Conservation (phyloP, 257 asterid genomes). For the Capsicum chinense region DNA sequence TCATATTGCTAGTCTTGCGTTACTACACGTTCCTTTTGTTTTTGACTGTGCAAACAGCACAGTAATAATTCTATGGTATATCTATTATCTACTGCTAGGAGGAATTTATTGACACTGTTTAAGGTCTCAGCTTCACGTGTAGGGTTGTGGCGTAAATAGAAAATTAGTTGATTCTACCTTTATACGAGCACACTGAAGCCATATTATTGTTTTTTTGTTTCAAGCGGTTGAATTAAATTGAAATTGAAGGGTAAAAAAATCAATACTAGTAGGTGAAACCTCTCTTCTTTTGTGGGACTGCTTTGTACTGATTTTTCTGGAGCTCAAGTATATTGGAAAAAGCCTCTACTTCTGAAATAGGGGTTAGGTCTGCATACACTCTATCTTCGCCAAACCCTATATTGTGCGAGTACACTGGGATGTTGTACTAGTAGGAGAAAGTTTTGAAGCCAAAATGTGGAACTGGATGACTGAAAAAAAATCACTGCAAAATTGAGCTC, state of each 20-base stretch:
- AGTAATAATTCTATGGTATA: not conserved
- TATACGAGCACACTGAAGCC: not conserved
- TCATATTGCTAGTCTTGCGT: not conserved
- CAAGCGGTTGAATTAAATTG: too few relatives aligned
- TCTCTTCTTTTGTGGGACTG: too few relatives aligned
- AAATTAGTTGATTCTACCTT: not conserved
- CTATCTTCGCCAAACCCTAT: too few relatives aligned
- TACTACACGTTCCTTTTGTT: slow-evolving; percentile 6
- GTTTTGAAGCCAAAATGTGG: not conserved
- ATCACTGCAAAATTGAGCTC: not conserved
- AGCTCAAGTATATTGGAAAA: too few relatives aligned
- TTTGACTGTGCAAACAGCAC: not conserved
- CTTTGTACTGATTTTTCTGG: too few relatives aligned
- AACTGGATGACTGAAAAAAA: not conserved
- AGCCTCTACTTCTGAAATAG: too few relatives aligned
- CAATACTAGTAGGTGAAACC: not conserved
- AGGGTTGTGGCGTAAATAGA: not conserved
- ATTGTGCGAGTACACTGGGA: too few relatives aligned
- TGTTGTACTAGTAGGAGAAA: too few relatives aligned
- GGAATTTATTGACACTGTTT: not conserved
- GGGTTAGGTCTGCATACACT: too few relatives aligned
- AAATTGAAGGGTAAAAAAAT: not conserved
- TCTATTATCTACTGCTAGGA: not conserved
- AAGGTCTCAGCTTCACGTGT: not conserved
- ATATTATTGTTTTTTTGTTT: not conserved